Base-by-base conservation (phyloP, 805 yeast genomes). In the Starmera amethionina region DNA sequence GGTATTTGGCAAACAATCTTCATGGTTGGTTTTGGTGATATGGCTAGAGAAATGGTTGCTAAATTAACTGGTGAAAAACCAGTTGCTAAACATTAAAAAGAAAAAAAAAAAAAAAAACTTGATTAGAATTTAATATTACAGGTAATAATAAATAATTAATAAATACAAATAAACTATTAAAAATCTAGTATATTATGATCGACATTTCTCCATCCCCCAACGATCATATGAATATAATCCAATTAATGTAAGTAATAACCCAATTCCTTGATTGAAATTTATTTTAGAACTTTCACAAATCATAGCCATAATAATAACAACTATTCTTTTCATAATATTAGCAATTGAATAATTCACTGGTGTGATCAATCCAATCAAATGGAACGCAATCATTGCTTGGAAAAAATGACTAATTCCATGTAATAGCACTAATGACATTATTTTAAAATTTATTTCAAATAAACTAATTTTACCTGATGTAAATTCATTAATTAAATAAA, bases 1-100 rank as follows among this genome's bases (percentile, higher is more conserved):
- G 95, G 97, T 55, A 82, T 90, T 47, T 93, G 97, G 97, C 98
- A 93, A 70, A 90, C 97, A 3, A 87, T 90, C 36, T 90, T 95
- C 63, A 90, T 90, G 97, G 97, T 90, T 44, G 96, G 96, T 11
- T 78, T 93, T 50, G 98, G 97, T 61, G 98, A 93, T 58, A 85
- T 88, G 64, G 88, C 88, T 30, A 82, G 77, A 60, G 87, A 80
- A 41, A 68, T 70, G 42, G 82, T 82, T 39, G 85, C 72, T 29
- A 70, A 62, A 42, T 41, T 79, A 44, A 77, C 85, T 5, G 84
- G 84, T 39, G 77, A 77, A 48, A 56, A 50, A 36, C 82, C 82
- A 35, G 67, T 51, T 35, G 73, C 59, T 12, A 60, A 59, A 38
- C 65, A 61, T 44, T 58, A 36, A 43, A 31, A 29, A 29, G 31